Evolutionary conservation across 2,329 filamentous ascomycete genomes (phyloP).

Genomic region (Achaetomium macrosporum): DNA sequence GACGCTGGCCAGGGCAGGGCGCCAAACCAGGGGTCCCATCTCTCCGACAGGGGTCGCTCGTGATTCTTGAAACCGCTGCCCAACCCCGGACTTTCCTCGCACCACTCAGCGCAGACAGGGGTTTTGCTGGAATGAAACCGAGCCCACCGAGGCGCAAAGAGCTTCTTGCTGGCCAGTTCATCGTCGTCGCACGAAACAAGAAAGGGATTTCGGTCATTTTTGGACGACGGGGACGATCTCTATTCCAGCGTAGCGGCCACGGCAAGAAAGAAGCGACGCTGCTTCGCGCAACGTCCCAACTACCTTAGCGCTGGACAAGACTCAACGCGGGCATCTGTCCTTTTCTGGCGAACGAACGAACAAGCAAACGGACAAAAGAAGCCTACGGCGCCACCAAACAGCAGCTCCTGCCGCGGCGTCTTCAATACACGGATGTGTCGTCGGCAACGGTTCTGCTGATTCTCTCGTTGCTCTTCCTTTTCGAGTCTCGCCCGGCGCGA

Average conservation of each 20-base stretch:
- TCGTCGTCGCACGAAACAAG: not conserved
- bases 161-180: slow-evolving; percentile 3
- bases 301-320: not conserved
- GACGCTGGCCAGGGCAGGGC: not conserved
- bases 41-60: slow-evolving; percentile 20
- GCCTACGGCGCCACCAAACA: not conserved
- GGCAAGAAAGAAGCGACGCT: not conserved
- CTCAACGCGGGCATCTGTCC: not conserved
- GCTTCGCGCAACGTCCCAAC: not conserved
- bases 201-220: not conserved
- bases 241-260: not conserved
- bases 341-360: not conserved
- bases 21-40: slow-evolving; percentile 17
- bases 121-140: slow-evolving; percentile 16
- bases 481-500: slow-evolving; percentile 25
- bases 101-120: slow-evolving; percentile 18
- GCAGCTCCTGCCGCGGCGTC: not conserved
- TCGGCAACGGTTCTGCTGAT: slow-evolving; percentile 10
- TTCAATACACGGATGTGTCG: slow-evolving; percentile 18
- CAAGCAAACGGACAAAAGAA: not conserved
- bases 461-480: slow-evolving; percentile 10
- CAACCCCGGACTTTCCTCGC: slow-evolving; percentile 20
- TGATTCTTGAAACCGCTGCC: slow-evolving; percentile 24
- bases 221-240: slow-evolving; percentile 1
- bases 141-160: slow-evolving; percentile 9